Conservation (phyloP, 163 green algal genomes). For the Coccomyxa subellipsoidea region DNA sequence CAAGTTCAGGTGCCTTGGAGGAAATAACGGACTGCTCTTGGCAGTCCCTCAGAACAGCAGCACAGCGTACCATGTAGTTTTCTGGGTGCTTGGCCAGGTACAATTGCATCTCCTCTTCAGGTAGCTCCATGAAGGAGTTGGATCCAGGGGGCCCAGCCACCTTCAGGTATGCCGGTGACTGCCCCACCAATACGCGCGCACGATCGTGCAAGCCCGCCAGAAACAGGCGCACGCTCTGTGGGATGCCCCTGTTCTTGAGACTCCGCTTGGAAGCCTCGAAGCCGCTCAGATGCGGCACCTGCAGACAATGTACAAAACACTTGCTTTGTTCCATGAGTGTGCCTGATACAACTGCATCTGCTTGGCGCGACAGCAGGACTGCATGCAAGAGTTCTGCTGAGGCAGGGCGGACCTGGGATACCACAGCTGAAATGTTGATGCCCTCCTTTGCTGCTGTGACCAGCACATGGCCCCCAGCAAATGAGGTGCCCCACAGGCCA, state of each 20-base stretch:
- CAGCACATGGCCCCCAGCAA: conserved; percentile 45
- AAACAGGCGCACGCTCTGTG: conserved; percentile 24
- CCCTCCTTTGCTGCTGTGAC: conserved; percentile 31
- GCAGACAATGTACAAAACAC: background rate
- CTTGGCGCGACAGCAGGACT: background rate
- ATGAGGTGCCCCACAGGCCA: conserved; percentile 49
- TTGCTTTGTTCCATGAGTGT: background rate
- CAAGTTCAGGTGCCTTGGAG: too few species aligned
- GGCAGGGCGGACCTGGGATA: background rate
- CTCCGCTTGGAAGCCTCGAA: conserved; percentile 11
- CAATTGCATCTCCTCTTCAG: conserved; percentile 17
- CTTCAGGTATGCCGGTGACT: conserved; percentile 30
- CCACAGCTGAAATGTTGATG: background rate
- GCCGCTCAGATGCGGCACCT: conserved; percentile 39
- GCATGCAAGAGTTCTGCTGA: background rate
- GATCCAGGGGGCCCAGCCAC: conserved; percentile 20
- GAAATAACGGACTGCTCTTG: background rate
- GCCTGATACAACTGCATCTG: background rate
- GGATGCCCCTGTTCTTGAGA: conserved; percentile 14
- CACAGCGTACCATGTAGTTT: conserved; percentile 23
- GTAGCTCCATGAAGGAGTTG: conserved; percentile 42
- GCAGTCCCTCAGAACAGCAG: background rate
- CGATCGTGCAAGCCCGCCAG: conserved; percentile 25
- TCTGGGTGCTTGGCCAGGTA: conserved; percentile 49
- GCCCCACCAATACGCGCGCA: conserved; percentile 9